These are phyloP conservation scores for Wickerhamiella vanderwaltii DNA, from an alignment of 805 yeast genomes.

Conservation along the genomic window DNA sequence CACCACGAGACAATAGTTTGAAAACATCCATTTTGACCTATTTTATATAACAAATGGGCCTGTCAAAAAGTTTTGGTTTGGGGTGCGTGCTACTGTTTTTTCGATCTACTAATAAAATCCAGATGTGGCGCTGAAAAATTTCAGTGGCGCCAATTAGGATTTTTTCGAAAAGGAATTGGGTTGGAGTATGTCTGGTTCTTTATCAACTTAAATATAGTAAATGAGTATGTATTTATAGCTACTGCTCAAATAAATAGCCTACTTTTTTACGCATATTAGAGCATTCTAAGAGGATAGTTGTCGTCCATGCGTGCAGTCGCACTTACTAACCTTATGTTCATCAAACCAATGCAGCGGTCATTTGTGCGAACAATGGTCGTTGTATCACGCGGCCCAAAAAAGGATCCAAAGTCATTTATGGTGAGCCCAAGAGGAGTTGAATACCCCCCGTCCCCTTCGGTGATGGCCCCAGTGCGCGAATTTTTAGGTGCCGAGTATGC, in stretches of 20 bases:
- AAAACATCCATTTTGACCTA: slow-evolving; percentile 55
- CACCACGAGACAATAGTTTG: slow-evolving; percentile 74
- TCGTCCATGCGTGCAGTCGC: too few relatives aligned
- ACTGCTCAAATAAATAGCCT: too few relatives aligned
- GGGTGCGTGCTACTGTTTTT: too few relatives aligned
- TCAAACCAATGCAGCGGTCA: slow-evolving; percentile 2
- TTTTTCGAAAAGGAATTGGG: too few relatives aligned
- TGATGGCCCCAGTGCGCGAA: slow-evolving; percentile 37
- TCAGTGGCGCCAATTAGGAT: slow-evolving; percentile 4
- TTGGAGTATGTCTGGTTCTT: too few relatives aligned
- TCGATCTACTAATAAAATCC: too few relatives aligned
- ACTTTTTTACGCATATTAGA: too few relatives aligned
- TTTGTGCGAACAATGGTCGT: slow-evolving; percentile 2
- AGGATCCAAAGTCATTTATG: slow-evolving; percentile 26
- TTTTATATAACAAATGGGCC: too few relatives aligned
- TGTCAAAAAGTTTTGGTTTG: too few relatives aligned
- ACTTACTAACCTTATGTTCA: slow-evolving; percentile 6
- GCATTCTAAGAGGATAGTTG: too few relatives aligned
- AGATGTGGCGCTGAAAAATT: slow-evolving; percentile 7
- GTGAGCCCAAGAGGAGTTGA: slow-evolving; percentile 37
- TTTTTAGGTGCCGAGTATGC: slow-evolving; percentile 40
- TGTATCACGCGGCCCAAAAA: slow-evolving; percentile 18
- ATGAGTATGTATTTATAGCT: too few relatives aligned
- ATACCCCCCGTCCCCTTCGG: slow-evolving; percentile 42
- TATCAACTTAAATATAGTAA: too few relatives aligned